These are phyloP conservation scores for Amphicarpaea edgeworthii DNA, from an alignment of 306 rosid species.

Conservation along the genomic window DNA sequence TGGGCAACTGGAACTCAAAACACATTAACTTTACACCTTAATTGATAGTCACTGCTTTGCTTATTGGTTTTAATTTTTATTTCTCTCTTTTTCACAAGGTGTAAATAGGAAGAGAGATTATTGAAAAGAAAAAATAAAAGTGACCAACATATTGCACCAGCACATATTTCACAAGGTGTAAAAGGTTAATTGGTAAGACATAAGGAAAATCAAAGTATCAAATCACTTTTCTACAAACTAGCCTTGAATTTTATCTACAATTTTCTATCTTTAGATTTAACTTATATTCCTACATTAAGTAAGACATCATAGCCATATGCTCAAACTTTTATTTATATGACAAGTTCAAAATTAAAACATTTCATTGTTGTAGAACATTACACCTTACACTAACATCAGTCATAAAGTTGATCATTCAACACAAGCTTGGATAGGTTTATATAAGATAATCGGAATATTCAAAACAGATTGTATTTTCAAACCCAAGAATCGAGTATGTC, in stretches of 20 bases:
- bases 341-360: no score
- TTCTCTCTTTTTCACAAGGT: no score
- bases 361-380: background rate
- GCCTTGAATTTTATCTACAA: background rate
- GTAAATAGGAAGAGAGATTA: no score
- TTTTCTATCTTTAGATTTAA: background rate
- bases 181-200: no score
- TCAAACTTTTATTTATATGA: no score
- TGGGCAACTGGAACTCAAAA: background rate
- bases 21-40: no score
- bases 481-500: background rate
- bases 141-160: background rate
- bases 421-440: background rate
- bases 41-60: no score
- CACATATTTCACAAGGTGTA: no score
- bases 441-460: background rate
- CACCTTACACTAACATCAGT: slow-evolving; percentile 10
- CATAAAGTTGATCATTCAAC: slow-evolving; percentile 16
- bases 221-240: background rate
- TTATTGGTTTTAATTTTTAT: no score
- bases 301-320: background rate
- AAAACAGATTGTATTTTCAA: slow-evolving; percentile 19
- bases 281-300: background rate
- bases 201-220: background rate
- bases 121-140: background rate